These are phyloP conservation scores for Geotrichum histeridarum DNA, from an alignment of 1,139 yeast species.

Conservation along the genomic window DNA sequence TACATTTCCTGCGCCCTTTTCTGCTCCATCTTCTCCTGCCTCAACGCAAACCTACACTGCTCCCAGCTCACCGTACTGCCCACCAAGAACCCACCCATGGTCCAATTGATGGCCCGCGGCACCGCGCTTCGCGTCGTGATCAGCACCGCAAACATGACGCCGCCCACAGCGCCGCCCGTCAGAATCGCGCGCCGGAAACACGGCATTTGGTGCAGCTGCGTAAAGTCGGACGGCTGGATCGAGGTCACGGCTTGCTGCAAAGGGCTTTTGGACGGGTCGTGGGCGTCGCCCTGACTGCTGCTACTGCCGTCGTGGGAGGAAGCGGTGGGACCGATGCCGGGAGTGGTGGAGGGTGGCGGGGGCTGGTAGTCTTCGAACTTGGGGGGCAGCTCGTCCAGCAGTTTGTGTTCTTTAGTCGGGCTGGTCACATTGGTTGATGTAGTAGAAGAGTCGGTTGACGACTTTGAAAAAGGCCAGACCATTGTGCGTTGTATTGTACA, in stretches of 20 bases:
- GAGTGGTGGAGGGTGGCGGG: not conserved
- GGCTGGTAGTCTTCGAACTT: conserved; percentile 33
- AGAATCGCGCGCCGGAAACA: conserved; percentile 87
- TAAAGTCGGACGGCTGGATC: conserved; percentile 48
- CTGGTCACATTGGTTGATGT: not conserved
- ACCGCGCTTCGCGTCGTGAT: conserved; percentile 56
- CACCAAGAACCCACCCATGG: conserved; percentile 68
- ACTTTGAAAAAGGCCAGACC: conserved; percentile 20
- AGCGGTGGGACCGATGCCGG: not conserved
- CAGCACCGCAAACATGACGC: conserved; percentile 69
- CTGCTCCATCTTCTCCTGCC: conserved; percentile 57
- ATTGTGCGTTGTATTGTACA: conserved; percentile 1
- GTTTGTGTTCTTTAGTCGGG: not conserved
- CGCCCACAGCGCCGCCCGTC: conserved; percentile 81
- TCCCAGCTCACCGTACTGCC: conserved; percentile 91
- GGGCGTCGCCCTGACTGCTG: conserved; percentile 6
- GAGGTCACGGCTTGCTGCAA: conserved; percentile 27
- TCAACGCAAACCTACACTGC: conserved; percentile 72
- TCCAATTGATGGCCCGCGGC: conserved; percentile 70
- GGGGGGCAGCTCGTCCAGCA: conserved; percentile 36
- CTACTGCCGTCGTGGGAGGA: not conserved
- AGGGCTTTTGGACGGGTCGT: not conserved
- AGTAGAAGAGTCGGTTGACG: not conserved
- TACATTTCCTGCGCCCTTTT: conserved; percentile 30
- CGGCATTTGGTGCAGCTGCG: conserved; percentile 61